These are phyloP conservation scores for Vishniacozyma victoriae DNA, from an alignment of 768 basidiomycete genomes.

Conservation along the genomic window DNA sequence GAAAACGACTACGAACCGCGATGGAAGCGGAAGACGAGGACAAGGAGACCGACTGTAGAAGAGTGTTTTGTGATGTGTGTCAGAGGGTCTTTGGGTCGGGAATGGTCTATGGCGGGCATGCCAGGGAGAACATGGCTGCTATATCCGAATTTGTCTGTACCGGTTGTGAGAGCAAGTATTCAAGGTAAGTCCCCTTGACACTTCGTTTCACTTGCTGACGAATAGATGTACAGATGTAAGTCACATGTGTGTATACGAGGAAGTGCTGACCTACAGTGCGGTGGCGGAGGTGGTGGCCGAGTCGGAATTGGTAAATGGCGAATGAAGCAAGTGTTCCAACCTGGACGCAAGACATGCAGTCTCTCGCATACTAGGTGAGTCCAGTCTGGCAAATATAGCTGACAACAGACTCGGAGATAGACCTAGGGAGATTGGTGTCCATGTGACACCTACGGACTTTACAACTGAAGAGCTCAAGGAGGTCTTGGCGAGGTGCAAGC, in stretches of 20 bases:
- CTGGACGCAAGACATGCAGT: slow-evolving; percentile 44
- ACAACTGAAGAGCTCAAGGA: slow-evolving; percentile 37
- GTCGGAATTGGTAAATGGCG: slow-evolving; percentile 48
- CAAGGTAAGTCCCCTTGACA: slow-evolving; percentile 25
- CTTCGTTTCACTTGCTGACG: background rate
- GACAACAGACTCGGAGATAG: slow-evolving; percentile 33
- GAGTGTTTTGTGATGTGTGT: slow-evolving; percentile 42
- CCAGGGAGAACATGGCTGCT: slow-evolving; percentile 9
- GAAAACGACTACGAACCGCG: slow-evolving; percentile 26
- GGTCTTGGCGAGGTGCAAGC: slow-evolving; percentile 32
- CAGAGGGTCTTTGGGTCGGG: slow-evolving; percentile 35
- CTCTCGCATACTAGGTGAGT: slow-evolving; percentile 40
- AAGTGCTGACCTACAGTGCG: slow-evolving; percentile 19
- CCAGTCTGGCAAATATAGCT: background rate
- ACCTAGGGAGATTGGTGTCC: slow-evolving; percentile 36
- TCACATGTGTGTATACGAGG: slow-evolving; percentile 1
- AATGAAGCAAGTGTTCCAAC: slow-evolving; percentile 44
- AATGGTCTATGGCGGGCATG: slow-evolving; percentile 16
- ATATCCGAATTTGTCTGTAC: slow-evolving; percentile 39
- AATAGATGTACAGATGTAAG: slow-evolving; percentile 14
- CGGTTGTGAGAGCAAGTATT: slow-evolving; percentile 37
- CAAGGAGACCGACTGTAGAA: slow-evolving; percentile 9
- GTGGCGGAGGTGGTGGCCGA: slow-evolving; percentile 45
- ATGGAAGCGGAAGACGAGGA: slow-evolving; percentile 38
- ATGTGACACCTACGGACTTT: slow-evolving; percentile 38